Base-by-base conservation (phyloP, 2,329 filamentous ascomycete genomes). In the Chaetothyriales sp. region DNA sequence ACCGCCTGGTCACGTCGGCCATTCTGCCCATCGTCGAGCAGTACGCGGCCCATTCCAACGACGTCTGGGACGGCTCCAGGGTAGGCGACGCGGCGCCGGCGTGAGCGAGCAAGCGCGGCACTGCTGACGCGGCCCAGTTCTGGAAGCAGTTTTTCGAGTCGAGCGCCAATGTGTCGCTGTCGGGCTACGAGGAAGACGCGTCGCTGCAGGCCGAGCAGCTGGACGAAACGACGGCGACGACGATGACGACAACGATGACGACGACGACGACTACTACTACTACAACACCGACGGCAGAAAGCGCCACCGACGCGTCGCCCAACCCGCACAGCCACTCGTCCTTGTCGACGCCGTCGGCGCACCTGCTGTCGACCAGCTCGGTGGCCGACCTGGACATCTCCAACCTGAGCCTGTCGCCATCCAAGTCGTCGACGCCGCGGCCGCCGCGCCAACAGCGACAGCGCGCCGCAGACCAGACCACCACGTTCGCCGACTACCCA, bases 91-190 rank as follows among this genome's bases (percentile, higher is more conserved):
- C 15, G 18, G 33, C n/a, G 20, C 49, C 40, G 46, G 28, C 8
- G 6, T 25, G 18, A 18, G 20, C 28, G 7, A 28, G 20, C 28
- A 4, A 28, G 48, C 25, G 33, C 33, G 13, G 15, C 10, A 15
- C 10, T 40, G 33, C 33, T 40, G 33, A 18, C 37, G 18, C 25
- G 8, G 40, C 49, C 10, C 63, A 94, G 86, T 98, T 98, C 70
- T 98, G 92, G 92, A 98, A 98, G 70, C 89, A 97, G 73, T 98
- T 98, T 74, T 98, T 98, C 69, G 92, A 98, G 71, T 89, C 92
- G 37, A 95, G 89, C 47, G 92, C 92, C 66, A 97, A 98, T 63
- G 90, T 98, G 22, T 95, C 90, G 9, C 78, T 98, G 9, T 95
- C 89, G 0, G 89, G 89, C 25, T 95, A 98, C 67, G 90, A 95